phyloP scores from a whole-genome alignment of 1,139 yeast species.

The Suhomyces guaymorum region DNA sequence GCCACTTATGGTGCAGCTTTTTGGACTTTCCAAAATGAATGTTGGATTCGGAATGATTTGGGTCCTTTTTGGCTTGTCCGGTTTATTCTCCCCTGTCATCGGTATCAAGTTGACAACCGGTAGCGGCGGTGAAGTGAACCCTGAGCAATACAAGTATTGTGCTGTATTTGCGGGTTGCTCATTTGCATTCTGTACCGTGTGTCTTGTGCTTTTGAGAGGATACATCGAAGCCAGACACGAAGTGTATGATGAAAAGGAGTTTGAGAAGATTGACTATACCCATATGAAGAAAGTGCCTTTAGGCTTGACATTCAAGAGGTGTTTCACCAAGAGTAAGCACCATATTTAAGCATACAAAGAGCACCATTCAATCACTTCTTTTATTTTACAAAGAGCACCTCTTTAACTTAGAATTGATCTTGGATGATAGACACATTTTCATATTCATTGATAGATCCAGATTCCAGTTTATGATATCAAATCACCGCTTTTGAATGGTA shows the following conservation, averaged over 20 bases:
- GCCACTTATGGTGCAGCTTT: slow-evolving; percentile 24
- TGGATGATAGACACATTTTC: no score
- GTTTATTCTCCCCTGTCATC: slow-evolving; percentile 53
- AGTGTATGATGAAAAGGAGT: slow-evolving; percentile 15
- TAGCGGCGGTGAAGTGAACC: slow-evolving; percentile 28
- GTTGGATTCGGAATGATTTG: slow-evolving; percentile 51
- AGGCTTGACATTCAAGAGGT: slow-evolving; percentile 15
- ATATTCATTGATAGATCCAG: no score
- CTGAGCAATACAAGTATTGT: slow-evolving; percentile 49
- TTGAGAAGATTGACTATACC: slow-evolving; percentile 22
- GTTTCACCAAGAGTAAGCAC: slow-evolving; percentile 12
- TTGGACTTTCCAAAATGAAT: slow-evolving; percentile 52
- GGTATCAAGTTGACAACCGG: slow-evolving; percentile 49
- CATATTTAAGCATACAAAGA: no score
- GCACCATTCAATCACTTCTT: no score
- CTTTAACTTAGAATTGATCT: no score
- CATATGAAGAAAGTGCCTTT: slow-evolving; percentile 23
- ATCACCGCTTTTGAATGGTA: no score
- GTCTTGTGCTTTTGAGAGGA: slow-evolving; percentile 46
- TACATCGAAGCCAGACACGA: slow-evolving; percentile 49
- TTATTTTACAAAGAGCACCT: no score
- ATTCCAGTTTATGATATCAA: no score
- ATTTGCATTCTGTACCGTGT: slow-evolving; percentile 44
- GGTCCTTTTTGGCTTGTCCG: slow-evolving; percentile 48
- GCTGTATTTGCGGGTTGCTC: slow-evolving; percentile 55